Percentiles rank a stretch among this genome's conserved stretches.
These are phyloP conservation scores for Neurospora tetraspora DNA, from an alignment of 495 filamentous ascomycete genomes.

Conservation along the genomic window DNA sequence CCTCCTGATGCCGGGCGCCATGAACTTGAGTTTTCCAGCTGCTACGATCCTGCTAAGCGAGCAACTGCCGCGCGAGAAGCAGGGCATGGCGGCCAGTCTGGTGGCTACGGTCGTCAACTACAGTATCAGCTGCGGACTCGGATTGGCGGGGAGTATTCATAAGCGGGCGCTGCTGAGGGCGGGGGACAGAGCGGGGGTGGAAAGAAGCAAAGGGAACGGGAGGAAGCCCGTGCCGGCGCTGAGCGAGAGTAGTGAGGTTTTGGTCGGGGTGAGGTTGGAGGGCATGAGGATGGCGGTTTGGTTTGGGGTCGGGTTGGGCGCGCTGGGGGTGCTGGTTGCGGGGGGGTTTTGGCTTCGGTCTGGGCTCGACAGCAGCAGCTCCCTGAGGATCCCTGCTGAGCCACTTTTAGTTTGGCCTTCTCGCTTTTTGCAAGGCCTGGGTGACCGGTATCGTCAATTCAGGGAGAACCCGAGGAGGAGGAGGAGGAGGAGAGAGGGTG, in stretches of 20 bases:
- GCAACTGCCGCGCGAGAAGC: slow-evolving; percentile 44
- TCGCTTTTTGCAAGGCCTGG: too few species aligned
- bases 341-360: slow-evolving; percentile 2
- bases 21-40: slow-evolving; percentile 32
- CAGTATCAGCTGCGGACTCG: slow-evolving; percentile 34
- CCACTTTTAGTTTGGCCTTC: too few species aligned
- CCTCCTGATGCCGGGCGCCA: slow-evolving; percentile 48
- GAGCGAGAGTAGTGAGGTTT: not conserved
- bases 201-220: not conserved
- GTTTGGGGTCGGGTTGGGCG: slow-evolving; percentile 42
- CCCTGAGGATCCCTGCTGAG: too few species aligned
- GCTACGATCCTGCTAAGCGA: slow-evolving; percentile 48
- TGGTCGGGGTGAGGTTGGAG: slow-evolving; percentile 22
- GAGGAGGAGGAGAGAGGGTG: not conserved
- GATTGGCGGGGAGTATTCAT: slow-evolving; percentile 36
- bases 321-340: slow-evolving; percentile 30
- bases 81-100: slow-evolving; percentile 43
- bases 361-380: too few species aligned
- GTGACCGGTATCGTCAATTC: too few species aligned
- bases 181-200: not conserved
- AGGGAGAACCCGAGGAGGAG: too few species aligned
- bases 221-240: not conserved
- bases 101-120: slow-evolving; percentile 37
- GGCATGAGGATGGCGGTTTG: slow-evolving; percentile 51
- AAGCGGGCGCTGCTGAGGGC: slow-evolving; percentile 1